These are phyloP conservation scores for Salix arbutifolia DNA, from an alignment of 345 rosid genomes.

Conservation along the genomic window DNA sequence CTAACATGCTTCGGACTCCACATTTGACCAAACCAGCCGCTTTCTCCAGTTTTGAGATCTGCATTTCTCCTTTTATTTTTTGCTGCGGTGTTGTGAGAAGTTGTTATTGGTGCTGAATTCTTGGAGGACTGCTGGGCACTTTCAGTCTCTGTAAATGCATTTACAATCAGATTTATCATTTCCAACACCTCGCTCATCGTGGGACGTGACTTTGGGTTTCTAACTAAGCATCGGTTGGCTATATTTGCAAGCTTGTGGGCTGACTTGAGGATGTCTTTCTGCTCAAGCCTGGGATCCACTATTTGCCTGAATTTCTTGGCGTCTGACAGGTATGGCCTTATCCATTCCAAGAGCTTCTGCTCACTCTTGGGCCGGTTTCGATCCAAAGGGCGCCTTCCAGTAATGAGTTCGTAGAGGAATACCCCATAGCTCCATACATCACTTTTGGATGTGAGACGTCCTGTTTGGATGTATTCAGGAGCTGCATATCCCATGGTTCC, in stretches of 20 bases:
- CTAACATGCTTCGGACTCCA: conserved; percentile 47
- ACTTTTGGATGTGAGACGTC: conserved; percentile 74
- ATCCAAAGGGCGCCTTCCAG: conserved; percentile 82
- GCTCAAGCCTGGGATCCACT: conserved; percentile 68
- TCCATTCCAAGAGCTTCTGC: conserved; percentile 86
- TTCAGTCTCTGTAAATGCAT: conserved; percentile 33
- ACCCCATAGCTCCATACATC: conserved; percentile 95
- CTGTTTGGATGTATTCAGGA: conserved; percentile 80
- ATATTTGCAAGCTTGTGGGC: conserved; percentile 58
- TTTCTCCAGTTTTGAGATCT: conserved; percentile 38
- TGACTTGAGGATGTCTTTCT: conserved; percentile 41
- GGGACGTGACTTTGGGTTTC: conserved; percentile 71
- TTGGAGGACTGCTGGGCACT: conserved; percentile 39
- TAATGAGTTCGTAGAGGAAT: conserved; percentile 86
- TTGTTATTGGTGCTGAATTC: conserved; percentile 21
- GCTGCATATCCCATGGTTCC: conserved; percentile 96
- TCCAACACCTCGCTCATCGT: conserved; percentile 89
- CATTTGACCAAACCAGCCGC: conserved; percentile 37
- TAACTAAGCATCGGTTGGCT: conserved; percentile 72
- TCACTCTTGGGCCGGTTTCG: conserved; percentile 70
- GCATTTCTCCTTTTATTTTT: conserved; percentile 33
- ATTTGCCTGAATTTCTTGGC: conserved; percentile 48
- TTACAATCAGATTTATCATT: conserved; percentile 51
- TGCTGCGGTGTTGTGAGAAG: conserved; percentile 18
- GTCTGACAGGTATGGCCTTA: conserved; percentile 66